Evolutionary conservation across 2,329 filamentous ascomycete species (phyloP).

Genomic region (Claviceps maximensis): DNA sequence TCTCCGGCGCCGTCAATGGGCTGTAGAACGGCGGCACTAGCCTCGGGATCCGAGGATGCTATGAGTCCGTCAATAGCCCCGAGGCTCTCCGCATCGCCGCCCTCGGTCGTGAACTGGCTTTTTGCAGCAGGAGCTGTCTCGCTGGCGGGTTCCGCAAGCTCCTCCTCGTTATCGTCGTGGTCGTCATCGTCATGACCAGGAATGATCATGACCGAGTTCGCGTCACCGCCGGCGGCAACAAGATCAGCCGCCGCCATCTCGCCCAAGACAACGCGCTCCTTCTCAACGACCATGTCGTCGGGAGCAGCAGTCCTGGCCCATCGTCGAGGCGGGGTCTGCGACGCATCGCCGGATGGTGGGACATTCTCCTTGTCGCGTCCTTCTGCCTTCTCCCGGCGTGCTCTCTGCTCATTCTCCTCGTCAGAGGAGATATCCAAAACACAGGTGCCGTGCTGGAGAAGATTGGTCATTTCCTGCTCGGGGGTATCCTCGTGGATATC

Average conservation of each 20-base stretch:
- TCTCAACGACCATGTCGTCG: slow-evolving; percentile 48
- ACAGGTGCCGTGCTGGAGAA: slow-evolving; percentile 82
- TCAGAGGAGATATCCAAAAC: slow-evolving; percentile 83
- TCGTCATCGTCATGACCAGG: slow-evolving; percentile 41
- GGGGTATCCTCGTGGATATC: slow-evolving; percentile 88
- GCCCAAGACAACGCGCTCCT: slow-evolving; percentile 50
- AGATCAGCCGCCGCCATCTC: slow-evolving; percentile 57
- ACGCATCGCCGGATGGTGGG: slow-evolving; percentile 55
- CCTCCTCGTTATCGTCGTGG: slow-evolving; percentile 11
- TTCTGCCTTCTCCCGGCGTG: slow-evolving; percentile 38
- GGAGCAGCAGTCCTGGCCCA: slow-evolving; percentile 13
- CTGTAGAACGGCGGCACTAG: slow-evolving; percentile 34
- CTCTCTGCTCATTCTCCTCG: slow-evolving; percentile 53
- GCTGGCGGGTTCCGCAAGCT: slow-evolving; percentile 9
- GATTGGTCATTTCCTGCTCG: slow-evolving; percentile 81
- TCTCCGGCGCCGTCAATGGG: slow-evolving; percentile 47
- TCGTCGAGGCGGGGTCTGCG: slow-evolving; percentile 36
- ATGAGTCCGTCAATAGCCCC: slow-evolving; percentile 24
- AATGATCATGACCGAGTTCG: slow-evolving; percentile 46
- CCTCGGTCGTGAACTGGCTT: background rate
- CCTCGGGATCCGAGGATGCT: slow-evolving; percentile 22
- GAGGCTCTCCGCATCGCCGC: slow-evolving; percentile 8
- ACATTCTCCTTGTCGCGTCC: slow-evolving; percentile 85
- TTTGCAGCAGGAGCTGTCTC: too few relatives aligned
- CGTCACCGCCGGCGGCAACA: slow-evolving; percentile 53